Conservation (phyloP, 768 basidiomycete genomes). For the Amanita molliuscula region DNA sequence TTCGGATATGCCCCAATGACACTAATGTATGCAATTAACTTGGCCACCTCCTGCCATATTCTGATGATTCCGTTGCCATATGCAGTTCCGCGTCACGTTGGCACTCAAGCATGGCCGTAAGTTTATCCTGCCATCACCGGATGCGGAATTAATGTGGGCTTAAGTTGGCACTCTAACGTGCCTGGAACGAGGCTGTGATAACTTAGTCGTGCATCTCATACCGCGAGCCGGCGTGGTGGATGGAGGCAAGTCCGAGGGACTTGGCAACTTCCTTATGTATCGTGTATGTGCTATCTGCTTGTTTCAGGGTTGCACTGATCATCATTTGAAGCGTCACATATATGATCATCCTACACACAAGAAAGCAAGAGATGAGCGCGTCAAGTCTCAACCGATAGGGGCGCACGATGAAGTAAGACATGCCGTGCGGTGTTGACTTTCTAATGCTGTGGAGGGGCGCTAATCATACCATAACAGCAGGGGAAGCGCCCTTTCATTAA, state of each 20-base stretch:
- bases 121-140: conserved; percentile 11
- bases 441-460: background rate
- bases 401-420: conserved; percentile 6
- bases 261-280: conserved; percentile 38
- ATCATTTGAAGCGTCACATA: conserved; percentile 19
- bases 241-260: conserved; percentile 31
- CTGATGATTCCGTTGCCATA: background rate
- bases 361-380: conserved; percentile 14
- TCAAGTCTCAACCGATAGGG: conserved; percentile 11
- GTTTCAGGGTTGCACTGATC: background rate
- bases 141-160: conserved; percentile 1
- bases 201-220: conserved; percentile 20
- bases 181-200: conserved; percentile 35
- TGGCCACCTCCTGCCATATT: background rate
- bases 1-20: conserved; percentile 21
- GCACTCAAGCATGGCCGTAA: conserved; percentile 29
- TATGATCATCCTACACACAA: conserved; percentile 18
- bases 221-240: conserved; percentile 19
- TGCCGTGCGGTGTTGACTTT: conserved; percentile 1
- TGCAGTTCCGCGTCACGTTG: conserved; percentile 27
- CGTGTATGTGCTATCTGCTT: conserved; percentile 22
- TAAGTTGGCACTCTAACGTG: conserved; percentile 34
- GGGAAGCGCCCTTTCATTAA: conserved; percentile 1
- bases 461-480: conserved; percentile 2
- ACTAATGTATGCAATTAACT: conserved; percentile 17